These are phyloP conservation scores for Citrus medica DNA, from an alignment of 345 rosid species.

Conservation along the genomic window DNA sequence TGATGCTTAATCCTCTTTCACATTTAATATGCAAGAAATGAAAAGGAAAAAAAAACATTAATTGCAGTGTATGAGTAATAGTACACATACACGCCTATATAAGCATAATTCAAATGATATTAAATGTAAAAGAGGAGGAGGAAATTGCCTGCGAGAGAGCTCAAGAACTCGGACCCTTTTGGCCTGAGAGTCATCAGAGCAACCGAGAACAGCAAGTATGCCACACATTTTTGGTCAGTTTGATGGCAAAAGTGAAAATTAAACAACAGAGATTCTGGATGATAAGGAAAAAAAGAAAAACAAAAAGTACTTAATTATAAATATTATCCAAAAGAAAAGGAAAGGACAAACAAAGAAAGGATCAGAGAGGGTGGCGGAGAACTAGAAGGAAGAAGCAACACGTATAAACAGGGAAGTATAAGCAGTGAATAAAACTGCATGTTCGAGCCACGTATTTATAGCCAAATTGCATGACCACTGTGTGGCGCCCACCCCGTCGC, in stretches of 20 bases:
- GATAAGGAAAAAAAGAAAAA: not conserved
- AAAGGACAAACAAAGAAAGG: too few relatives aligned
- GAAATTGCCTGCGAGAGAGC: conserved; percentile 91
- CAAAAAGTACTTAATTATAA: not conserved
- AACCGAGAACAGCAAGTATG: conserved; percentile 90
- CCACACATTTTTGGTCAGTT: conserved; percentile 64
- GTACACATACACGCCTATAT: too few relatives aligned
- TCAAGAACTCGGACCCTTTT: conserved; percentile 94
- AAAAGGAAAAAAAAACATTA: too few relatives aligned
- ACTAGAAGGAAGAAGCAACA: conserved; percentile 8
- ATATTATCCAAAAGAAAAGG: not conserved
- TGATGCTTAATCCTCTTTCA: not conserved
- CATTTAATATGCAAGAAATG: not conserved
- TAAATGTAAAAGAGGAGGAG: not conserved
- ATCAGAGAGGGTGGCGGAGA: conserved; percentile 14
- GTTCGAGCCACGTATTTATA: conserved; percentile 28
- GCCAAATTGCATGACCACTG: not conserved
- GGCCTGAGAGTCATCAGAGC: conserved; percentile 90
- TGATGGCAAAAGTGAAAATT: not conserved
- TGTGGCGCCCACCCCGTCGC: too few relatives aligned
- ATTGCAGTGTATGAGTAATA: too few relatives aligned
- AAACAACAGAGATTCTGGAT: not conserved
- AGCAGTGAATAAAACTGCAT: not conserved
- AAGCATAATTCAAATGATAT: not conserved
- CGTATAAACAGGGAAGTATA: conserved; percentile 14